Base-by-base conservation (phyloP, 768 basidiomycete species). In the Russula vinacea region DNA sequence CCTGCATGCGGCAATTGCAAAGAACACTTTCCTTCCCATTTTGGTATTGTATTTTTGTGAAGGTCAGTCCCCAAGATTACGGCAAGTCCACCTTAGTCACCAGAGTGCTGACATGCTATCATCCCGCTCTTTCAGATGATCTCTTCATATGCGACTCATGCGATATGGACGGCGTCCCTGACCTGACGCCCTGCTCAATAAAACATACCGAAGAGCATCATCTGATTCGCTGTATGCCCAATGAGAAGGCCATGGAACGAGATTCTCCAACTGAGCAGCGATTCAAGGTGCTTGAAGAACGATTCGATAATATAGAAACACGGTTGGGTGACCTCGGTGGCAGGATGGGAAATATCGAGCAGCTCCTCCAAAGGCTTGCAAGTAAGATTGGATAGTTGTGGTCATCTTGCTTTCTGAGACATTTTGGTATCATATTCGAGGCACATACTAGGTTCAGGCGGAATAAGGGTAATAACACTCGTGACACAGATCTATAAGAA, bases 41-140 rank as follows among this genome's bases (percentile, higher is more conserved):
- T 58, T 76, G 75, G 74, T 74, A 71, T 32, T 76, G 74, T 56
- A 68, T 72, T 7, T 64, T 37, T 76, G 75, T 55, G 60, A 39
- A 19, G 70, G 69, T 62, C 40, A 56, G 65, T 47, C 32, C 35
- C 9, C 24, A 5, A 29, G 29, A 29, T 29, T 29, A 29, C 29
- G 5, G n/a, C n/a, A n/a, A n/a, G n/a, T n/a, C n/a, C n/a, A n/a
- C n/a, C n/a, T n/a, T n/a, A n/a, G n/a, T n/a, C n/a, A n/a, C n/a
- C n/a, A n/a, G n/a, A n/a, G n/a, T n/a, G 35, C 35, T 35, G 35
- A 54, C 37, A 37, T 16, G 8, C 10, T 10, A 35, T 35, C 35
- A 35, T 35, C 35, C 6, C 32, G 24, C 22, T 0, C 52, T 5
- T 37, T 35, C 24, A 53, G 62, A 65, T 13, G 22, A 68, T 24